Evolutionary conservation across 192 early-diverging fungal genomes (phyloP), one percentile per base, ranked within the genome.

Genomic region (Gamsiella multidivaricata): DNA sequence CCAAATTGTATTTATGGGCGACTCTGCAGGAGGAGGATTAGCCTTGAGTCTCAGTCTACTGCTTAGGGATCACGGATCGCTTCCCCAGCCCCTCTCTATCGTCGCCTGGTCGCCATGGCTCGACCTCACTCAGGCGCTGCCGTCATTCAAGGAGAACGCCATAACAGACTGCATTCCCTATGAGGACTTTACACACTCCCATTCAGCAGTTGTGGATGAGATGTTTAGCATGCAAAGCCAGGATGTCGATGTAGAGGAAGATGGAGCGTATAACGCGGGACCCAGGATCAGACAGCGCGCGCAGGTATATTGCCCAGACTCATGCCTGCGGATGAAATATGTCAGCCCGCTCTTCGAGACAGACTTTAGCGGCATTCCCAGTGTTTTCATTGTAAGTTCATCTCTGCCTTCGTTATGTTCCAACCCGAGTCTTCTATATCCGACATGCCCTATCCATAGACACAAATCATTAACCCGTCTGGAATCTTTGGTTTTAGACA

Each of bases 41-140:
- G 82, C 86, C 0, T 8, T 91, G 26, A 82, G 86, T 20, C 49
- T 83, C 1, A 71, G 85, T 33, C 46, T 90, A 11, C 75, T 83
- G 36, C 69, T 91, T 26, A 79, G 87, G 17, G 85, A 91, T 46
- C 68, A 83, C 26, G 74, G 81, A 2, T 41, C 54, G 0, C 55
- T 91, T 26, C 87, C 85, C 18, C 69, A 85, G 42, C 90, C 92
- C 22, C 80, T 64, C 8, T 84, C 81, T 11, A 80, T 76, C 12
- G 85, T 81, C 7, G 67, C 83, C n/a, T 69, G 91, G 73, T 90
- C 88, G 12, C 92, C 92, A 5, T 94, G 92, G 93, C 28, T 84
- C 8, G 85, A 87, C 56, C 67, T 87, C 25, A 83, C 78, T 6
- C 83, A 84, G 34, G 81, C 85, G 2, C 50, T 87, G 9, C 85